Evolutionary conservation across 2,329 filamentous ascomycete genomes (phyloP), one percentile per base, ranked within the genome.

Genomic region (Chrysosphaeria jannelii): DNA sequence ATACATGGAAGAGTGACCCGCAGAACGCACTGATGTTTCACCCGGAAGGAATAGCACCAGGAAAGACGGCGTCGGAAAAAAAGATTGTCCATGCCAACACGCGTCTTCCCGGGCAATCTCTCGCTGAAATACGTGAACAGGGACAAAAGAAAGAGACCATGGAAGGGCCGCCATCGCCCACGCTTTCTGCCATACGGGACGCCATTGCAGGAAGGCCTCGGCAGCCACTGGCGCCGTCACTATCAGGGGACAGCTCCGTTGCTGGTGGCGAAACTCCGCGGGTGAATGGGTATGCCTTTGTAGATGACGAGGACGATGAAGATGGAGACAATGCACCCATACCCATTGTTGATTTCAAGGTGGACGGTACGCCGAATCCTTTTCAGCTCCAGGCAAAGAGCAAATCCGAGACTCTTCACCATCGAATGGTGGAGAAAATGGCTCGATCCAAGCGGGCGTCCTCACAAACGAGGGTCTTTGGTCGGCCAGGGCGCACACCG

Each of bases 271-370:
- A 88, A 41, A 93, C 81, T 0, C 85, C 81, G 1, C 58, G 75
- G 3, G 74, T 93, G 1, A 89, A 88, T 31, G 85, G 85, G 2
- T 97, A 91, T 40, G 61, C 76, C 0, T 93, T 90, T 43, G 79
- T 97, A 17, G 78, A 90, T 33, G 76, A 88, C 27, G 71, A 70
- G 23, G 53, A 58, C 2, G 36, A 51, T 13, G 10, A 14, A 24
- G 50, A 51, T 5, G 10, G 10, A 6, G 21, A 19, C 14, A n/a
- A 19, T 4, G 53, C 58, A 19, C 8, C 14, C 5, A 36, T 51
- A 23, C 33, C 42, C 30, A 51, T 69, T 35, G 45, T 65, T 25
- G 46, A 71, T 6, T 56, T 62, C 2, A 47, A 55, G 7, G 53
- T 57, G 9, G 54, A 65, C 35, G 42, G 57, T n/a, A 59, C 58